Percentiles rank a stretch among this genome's conserved stretches.
These are phyloP conservation scores for Sugiyamaella pinicola DNA, from an alignment of 1,139 yeast genomes.

Conservation along the genomic window DNA sequence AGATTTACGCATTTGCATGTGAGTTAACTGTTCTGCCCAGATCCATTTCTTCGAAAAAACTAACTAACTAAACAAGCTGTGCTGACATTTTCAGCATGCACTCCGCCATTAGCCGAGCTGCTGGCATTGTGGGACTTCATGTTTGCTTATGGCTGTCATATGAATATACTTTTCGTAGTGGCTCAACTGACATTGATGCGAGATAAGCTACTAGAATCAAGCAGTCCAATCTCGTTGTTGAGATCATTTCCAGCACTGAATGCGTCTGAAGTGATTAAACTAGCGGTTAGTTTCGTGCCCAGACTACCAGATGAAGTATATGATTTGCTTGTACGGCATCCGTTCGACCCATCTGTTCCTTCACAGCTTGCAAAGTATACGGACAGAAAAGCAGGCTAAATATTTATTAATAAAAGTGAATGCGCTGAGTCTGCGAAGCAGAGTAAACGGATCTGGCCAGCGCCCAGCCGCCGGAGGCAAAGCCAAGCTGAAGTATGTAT, in stretches of 20 bases:
- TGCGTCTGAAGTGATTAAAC: conserved; percentile 73
- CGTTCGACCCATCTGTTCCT: conserved; percentile 52
- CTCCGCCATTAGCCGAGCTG: conserved; percentile 80
- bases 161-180: conserved; percentile 81
- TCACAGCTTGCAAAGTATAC: conserved; percentile 20
- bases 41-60: background rate
- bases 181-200: conserved; percentile 80
- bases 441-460: background rate
- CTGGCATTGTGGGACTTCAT: conserved; percentile 85
- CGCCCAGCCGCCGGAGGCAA: conserved; percentile 1
- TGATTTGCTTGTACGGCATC: conserved; percentile 69
- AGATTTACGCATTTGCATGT: conserved; percentile 83
- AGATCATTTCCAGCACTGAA: conserved; percentile 73
- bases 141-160: conserved; percentile 88
- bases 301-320: conserved; percentile 70
- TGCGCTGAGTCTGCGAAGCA: background rate
- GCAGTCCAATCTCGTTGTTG: conserved; percentile 72
- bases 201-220: conserved; percentile 56
- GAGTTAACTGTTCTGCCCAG: conserved; percentile 9
- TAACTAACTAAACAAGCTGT: conserved; percentile 47
- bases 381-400: background rate
- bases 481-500: too few species aligned
- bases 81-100: conserved; percentile 83
- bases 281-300: conserved; percentile 80
- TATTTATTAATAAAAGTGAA: too few species aligned